Evolutionary conservation across 805 yeast species (phyloP).

Genomic region (Starmerella apis): DNA sequence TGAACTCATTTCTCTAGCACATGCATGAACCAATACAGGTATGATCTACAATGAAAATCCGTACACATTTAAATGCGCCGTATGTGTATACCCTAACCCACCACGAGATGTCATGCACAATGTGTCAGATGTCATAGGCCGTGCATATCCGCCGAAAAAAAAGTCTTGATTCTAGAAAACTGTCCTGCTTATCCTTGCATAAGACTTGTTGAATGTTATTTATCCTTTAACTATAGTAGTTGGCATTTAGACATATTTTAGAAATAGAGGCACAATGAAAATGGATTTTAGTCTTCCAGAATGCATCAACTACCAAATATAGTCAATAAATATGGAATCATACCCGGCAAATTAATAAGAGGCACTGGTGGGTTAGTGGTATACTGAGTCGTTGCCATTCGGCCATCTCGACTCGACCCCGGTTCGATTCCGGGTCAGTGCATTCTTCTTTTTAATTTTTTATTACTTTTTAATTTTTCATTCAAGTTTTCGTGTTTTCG

Average conservation of each 20-base stretch:
- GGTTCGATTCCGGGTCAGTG: constrained; percentile 99
- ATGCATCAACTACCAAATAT: no score
- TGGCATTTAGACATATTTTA: no score
- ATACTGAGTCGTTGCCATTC: constrained; percentile 24
- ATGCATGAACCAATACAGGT: not conserved
- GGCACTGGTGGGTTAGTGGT: constrained; percentile 25
- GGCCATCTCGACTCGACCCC: constrained; percentile 51
- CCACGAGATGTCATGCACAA: not conserved
- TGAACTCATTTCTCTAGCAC: not conserved
- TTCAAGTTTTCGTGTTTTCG: no score
- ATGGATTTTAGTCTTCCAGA: no score
- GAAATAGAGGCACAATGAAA: no score
- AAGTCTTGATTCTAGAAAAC: no score
- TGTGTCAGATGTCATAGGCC: no score
- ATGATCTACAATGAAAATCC: not conserved
- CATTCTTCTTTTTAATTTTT: constrained; percentile 40
- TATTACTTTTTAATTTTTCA: not conserved
- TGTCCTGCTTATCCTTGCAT: no score
- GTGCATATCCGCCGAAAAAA: no score
- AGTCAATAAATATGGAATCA: no score
- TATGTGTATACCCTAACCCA: not conserved
- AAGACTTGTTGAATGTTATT: no score
- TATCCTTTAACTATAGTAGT: no score
- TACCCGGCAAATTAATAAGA: not conserved
- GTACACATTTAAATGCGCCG: not conserved